Evolutionary conservation across 768 basidiomycete species (phyloP), one percentile per base, ranked within the genome.

Genomic region (Boletus subparvulus): DNA sequence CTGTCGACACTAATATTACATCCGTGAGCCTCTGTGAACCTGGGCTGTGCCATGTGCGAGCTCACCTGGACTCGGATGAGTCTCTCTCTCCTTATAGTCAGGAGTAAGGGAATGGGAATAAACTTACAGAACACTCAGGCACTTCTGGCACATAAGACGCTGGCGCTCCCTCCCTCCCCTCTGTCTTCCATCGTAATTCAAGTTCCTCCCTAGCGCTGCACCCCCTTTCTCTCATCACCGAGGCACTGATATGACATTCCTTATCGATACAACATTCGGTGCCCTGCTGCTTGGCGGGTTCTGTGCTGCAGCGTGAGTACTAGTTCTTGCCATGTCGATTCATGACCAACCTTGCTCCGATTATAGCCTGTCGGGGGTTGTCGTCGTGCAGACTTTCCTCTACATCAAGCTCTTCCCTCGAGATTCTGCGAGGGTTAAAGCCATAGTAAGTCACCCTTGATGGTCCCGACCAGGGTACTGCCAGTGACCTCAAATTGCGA

Each of bases 211-310:
- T 26, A 26, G 26, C 26, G 26, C 26, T 26, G 3, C 26, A 26
- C 26, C 26, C 37, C 3, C 43, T 45, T 3, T 35, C 17, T 30
- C n/a, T 37, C 21, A 13, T 48, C 32, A 36, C 30, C 5, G 9
- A 19, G 16, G 8, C 21, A 9, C 24, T 17, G 19, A 39, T 16
- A 67, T 67, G 67, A 21, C 59, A 28, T 30, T 26, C 30, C 9
- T 26, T 32, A 33, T 71, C 30, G 56, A 50, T 35, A 36, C 61
- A 41, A 73, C 70, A 32, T 55, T 61, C 14, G 70, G 70, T 10
- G 70, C 70, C n/a, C 60, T 71, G 12, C 59, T 71, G 4, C 45
- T 73, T 3, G 70, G 70, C 28, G 69, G 67, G 46, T 71, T 71
- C 54, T 45, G 61, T 44, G 71, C 71, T 16, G 62, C 70, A 24